A percentile compares a stretch with the other conserved stretches of the same genome.
phyloP scores from a whole-genome alignment of 2,329 filamentous ascomycete genomes.

The Diaporthe longicolla region DNA sequence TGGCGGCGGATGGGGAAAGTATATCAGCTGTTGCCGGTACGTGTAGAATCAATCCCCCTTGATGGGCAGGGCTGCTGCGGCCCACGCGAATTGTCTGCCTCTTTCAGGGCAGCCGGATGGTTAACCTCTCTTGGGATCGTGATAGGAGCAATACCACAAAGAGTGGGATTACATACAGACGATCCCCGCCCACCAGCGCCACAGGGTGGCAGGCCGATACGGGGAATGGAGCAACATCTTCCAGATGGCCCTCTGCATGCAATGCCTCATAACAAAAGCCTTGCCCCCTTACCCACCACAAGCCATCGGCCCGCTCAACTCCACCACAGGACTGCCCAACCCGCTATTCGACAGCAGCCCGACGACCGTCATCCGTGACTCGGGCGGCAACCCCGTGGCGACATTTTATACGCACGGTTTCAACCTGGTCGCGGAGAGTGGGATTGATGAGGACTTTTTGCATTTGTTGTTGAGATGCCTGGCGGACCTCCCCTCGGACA shows the following conservation, averaged over 20 bases:
- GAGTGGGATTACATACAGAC: slow-evolving; percentile 31
- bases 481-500: not conserved
- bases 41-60: not conserved
- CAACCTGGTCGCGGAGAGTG: not conserved
- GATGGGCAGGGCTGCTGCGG: no score
- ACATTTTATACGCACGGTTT: slow-evolving; percentile 22
- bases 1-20: slow-evolving; percentile 3
- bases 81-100: no score
- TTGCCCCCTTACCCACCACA: not conserved
- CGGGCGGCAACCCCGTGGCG: not conserved
- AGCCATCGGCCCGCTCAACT: slow-evolving; percentile 9
- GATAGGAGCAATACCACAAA: slow-evolving; percentile 30
- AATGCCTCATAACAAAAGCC: slow-evolving; percentile 9
- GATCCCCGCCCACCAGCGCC: not conserved
- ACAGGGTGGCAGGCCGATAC: slow-evolving; percentile 10
- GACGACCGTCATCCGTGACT: slow-evolving; percentile 5
- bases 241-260: not conserved
- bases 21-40: not conserved
- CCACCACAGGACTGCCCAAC: not conserved
- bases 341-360: not conserved
- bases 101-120: no score
- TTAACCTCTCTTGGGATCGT: not conserved
- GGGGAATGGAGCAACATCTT: slow-evolving; percentile 34
- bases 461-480: slow-evolving; percentile 12
- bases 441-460: not conserved